These are phyloP conservation scores for Diaporthe sp. DNA, from an alignment of 2,329 filamentous ascomycete species.

Conservation along the genomic window DNA sequence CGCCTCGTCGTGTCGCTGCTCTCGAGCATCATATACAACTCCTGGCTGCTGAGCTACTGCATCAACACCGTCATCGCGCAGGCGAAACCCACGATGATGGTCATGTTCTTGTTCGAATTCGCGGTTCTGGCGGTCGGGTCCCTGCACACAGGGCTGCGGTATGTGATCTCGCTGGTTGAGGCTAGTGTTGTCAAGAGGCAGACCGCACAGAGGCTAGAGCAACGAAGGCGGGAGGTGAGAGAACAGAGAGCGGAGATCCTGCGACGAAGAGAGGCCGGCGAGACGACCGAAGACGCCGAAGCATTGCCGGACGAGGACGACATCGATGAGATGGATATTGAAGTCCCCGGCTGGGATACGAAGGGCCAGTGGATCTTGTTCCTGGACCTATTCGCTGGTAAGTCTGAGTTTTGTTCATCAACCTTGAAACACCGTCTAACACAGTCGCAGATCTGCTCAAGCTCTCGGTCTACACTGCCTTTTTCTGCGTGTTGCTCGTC, in stretches of 20 bases:
- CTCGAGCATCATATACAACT: slow-evolving; percentile 83
- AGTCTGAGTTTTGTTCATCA: slow-evolving; percentile 44
- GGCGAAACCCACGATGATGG: slow-evolving; percentile 98
- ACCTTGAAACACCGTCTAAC: not conserved
- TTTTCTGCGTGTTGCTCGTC: slow-evolving; percentile 92
- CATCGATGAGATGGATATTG: slow-evolving; percentile 91
- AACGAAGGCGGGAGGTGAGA: slow-evolving; percentile 76
- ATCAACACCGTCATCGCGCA: slow-evolving; percentile 86
- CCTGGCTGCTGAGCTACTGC: slow-evolving; percentile 84
- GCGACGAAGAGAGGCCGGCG: slow-evolving; percentile 59
- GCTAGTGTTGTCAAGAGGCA: slow-evolving; percentile 81
- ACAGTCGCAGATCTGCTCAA: slow-evolving; percentile 82
- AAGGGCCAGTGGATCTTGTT: slow-evolving; percentile 95
- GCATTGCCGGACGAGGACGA: slow-evolving; percentile 73
- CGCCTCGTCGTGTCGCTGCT: slow-evolving; percentile 83
- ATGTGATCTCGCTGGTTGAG: slow-evolving; percentile 83
- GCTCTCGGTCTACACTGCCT: slow-evolving; percentile 87
- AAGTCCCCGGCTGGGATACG: slow-evolving; percentile 95
- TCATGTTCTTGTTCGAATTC: slow-evolving; percentile 99
- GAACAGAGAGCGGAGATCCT: slow-evolving; percentile 67
- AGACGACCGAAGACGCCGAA: slow-evolving; percentile 62
- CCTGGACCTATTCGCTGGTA: slow-evolving; percentile 85
- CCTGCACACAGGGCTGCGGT: slow-evolving; percentile 82
- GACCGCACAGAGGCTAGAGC: slow-evolving; percentile 75
- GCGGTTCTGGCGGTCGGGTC: slow-evolving; percentile 87